Evolutionary conservation across 306 rosid genomes (phyloP), one percentile per base, ranked within the genome.

Genomic region (Vigna reflexopilosa): DNA sequence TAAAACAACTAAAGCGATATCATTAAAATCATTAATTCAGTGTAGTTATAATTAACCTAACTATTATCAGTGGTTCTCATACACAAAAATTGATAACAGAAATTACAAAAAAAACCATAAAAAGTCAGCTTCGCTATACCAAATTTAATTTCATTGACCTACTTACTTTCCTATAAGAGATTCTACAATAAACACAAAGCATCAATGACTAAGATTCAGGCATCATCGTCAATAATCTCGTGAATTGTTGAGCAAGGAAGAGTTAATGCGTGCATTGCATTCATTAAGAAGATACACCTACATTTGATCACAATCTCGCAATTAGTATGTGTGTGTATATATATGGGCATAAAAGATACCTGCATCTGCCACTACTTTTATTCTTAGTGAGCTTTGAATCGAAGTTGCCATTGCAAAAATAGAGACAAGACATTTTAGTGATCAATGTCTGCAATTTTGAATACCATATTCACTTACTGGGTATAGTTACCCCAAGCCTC

Each of bases 361-460:
- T 17, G 55, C 47, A 76, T 51, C 68, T 38, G 62, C 16, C 34
- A 59, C 69, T 30, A 63, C 14, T 62, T 58, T 68, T 59, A 54
- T 70, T 68, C 16, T 26, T 30, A 3, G 52, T 22, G 76, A 68
- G 71, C 76, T 51, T 51, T 59, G 58, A 52, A 56, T 55, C 30
- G 40, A 81, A 74, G 38, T 56, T 81, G 61, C 55, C 70, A 67
- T 62, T 24, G 65, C 36, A 79, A n/a, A 70, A 19, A 78, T 30
- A 58, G 88, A 85, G 66, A 50, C 42, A 63, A 38, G 19, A 63
- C 45, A 30, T 24, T 81, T 52, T 44, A 59, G 67, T 45, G 50
- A 45, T 73, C 69, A 78, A 84, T 78, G 71, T 58, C 71, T 81
- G 54, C 62, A 78, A 83, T 67, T 76, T 71, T 44, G 80, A 86